Conservation (phyloP, 2,329 filamentous ascomycete genomes). For the Fusarium xylarioides region DNA sequence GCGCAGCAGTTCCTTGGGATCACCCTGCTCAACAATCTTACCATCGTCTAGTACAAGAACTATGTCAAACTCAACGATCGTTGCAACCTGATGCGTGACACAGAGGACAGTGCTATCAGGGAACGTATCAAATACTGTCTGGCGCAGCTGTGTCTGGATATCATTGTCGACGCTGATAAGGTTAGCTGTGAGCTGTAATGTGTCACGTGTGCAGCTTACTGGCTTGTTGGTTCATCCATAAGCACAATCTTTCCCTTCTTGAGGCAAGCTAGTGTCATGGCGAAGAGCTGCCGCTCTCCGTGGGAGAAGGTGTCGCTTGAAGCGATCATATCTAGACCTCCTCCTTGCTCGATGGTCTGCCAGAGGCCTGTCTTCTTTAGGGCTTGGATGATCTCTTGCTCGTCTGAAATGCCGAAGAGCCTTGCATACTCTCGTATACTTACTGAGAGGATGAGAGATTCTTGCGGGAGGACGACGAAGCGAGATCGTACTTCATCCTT, state of each 20-base stretch:
- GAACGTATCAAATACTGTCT: background rate
- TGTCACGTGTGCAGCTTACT: background rate
- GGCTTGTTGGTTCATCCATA: background rate
- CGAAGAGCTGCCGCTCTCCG: background rate
- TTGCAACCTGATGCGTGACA: background rate
- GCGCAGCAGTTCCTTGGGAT: background rate
- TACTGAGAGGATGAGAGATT: background rate
- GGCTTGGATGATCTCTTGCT: background rate
- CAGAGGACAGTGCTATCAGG: background rate
- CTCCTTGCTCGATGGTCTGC: background rate
- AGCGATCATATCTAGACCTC: background rate
- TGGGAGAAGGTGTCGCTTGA: background rate
- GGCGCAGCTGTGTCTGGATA: background rate
- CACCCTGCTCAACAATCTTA: background rate
- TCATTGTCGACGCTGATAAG: background rate
- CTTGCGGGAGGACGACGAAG: background rate
- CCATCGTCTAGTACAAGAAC: background rate
- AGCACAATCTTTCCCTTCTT: background rate
- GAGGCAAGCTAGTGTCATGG: background rate
- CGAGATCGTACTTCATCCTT: background rate
- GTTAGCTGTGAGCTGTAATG: background rate
- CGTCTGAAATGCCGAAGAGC: background rate
- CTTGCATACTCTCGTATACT: background rate
- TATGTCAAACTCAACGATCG: background rate
- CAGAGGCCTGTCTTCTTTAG: background rate